Percentiles rank a stretch among this genome's conserved stretches.
These are phyloP conservation scores for Capsicum rhomboideum DNA, from an alignment of 257 asterid species.

Conservation along the genomic window DNA sequence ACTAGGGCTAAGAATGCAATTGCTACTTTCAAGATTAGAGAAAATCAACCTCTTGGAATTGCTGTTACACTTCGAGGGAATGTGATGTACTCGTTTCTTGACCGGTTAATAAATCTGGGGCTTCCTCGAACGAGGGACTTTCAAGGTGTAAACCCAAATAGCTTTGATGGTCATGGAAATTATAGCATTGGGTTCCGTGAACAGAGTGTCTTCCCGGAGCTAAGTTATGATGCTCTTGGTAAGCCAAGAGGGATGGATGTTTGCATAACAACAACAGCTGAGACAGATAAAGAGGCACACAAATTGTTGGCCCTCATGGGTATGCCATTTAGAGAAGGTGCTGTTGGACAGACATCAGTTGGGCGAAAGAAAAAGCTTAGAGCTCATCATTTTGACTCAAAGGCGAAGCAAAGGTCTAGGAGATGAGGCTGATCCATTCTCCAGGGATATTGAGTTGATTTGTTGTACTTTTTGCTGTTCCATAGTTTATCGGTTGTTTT, in stretches of 20 bases:
- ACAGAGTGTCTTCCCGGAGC: conserved; percentile 93
- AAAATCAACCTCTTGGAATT: conserved; percentile 81
- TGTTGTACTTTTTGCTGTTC: neutral
- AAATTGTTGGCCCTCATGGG: conserved; percentile 84
- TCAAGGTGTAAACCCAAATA: conserved; percentile 81
- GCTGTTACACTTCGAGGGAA: conserved; percentile 90
- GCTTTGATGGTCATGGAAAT: conserved; percentile 94
- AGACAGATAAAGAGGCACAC: conserved; percentile 74
- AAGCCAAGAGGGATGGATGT: conserved; percentile 96
- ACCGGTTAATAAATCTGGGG: conserved; percentile 84
- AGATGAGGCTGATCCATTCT: conserved; percentile 13
- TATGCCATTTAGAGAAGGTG: conserved; percentile 84
- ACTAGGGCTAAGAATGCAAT: conserved; percentile 93
- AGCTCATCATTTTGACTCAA: conserved; percentile 88
- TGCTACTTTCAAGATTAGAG: conserved; percentile 89
- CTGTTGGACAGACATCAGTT: conserved; percentile 19
- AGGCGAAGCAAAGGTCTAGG: conserved; percentile 47
- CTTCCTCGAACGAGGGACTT: conserved; percentile 93
- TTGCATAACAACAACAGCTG: conserved; percentile 80
- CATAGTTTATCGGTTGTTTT: neutral
- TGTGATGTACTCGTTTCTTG: conserved; percentile 89
- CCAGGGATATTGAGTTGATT: neutral
- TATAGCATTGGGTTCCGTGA: conserved; percentile 81
- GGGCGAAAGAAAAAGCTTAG: conserved; percentile 78
- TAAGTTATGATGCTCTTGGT: conserved; percentile 60